These are phyloP conservation scores for Lotmaria passim DNA, from an alignment of 208 protist genomes.

Conservation along the genomic window DNA sequence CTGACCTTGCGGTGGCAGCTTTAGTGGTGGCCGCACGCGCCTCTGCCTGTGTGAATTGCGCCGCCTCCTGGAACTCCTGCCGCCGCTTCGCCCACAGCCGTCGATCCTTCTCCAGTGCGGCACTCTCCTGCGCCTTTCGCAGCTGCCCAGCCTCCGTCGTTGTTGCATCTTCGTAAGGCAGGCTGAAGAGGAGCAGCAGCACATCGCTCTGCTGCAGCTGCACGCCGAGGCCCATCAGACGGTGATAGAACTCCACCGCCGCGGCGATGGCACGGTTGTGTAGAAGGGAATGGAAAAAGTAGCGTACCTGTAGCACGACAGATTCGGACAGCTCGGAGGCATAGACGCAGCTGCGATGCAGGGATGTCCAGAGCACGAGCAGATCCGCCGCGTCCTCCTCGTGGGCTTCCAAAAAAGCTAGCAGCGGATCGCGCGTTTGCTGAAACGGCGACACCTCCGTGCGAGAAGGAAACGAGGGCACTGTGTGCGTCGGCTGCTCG, in stretches of 20 bases:
- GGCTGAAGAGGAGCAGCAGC: constrained; percentile 65
- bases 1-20: no score
- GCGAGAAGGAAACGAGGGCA: no score
- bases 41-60: neutral
- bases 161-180: constrained; percentile 75
- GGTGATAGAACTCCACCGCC: constrained; percentile 70
- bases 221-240: constrained; percentile 68
- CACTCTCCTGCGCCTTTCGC: constrained; percentile 26
- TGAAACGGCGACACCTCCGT: neutral
- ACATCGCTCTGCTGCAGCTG: constrained; percentile 75
- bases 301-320: constrained; percentile 64
- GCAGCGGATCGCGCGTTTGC: constrained; percentile 41
- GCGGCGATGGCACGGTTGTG: constrained; percentile 64
- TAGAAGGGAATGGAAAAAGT: constrained; percentile 76
- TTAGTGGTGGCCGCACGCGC: neutral
- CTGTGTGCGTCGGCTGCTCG: no score
- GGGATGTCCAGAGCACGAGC: constrained; percentile 82
- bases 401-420: constrained; percentile 70
- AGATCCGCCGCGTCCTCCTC: constrained; percentile 75
- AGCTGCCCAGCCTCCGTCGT: constrained; percentile 25
- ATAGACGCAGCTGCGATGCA: constrained; percentile 79
- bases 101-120: constrained; percentile 32
- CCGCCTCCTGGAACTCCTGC: constrained; percentile 4
- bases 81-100: constrained; percentile 17
- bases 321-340: constrained; percentile 76